A percentile compares a stretch with the other conserved stretches of the same genome.
These are phyloP conservation scores for Epipyxis sp. DNA, from an alignment of 108 stramenopile genomes.

Conservation along the genomic window DNA sequence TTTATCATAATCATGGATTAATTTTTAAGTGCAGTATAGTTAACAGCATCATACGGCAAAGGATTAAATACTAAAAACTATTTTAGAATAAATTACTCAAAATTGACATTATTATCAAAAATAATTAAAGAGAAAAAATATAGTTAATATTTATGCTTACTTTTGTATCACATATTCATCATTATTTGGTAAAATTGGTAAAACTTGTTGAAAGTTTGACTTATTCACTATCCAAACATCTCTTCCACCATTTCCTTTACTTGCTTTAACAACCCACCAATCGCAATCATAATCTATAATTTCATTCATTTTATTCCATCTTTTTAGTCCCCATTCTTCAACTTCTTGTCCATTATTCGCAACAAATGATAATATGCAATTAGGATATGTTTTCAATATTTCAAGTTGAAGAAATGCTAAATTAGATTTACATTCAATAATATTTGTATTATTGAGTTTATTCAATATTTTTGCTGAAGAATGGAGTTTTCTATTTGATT, in stretches of 20 bases:
- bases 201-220: slow-evolving; percentile 36
- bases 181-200: slow-evolving; percentile 25
- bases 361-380: not conserved
- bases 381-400: not conserved
- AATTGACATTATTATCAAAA: not conserved
- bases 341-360: not conserved
- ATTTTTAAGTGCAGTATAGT: too few species aligned
- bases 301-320: slow-evolving; percentile 2
- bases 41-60: too few species aligned
- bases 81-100: slow-evolving; percentile 18
- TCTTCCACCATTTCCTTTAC: slow-evolving; percentile 46
- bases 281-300: slow-evolving; percentile 2
- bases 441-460: not conserved
- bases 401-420: slow-evolving; percentile 7
- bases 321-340: not conserved
- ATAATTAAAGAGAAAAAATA: too few species aligned
- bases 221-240: slow-evolving; percentile 49
- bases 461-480: not conserved
- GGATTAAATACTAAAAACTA: too few species aligned
- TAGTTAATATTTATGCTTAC: not conserved
- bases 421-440: slow-evolving; percentile 16
- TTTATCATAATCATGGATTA: too few species aligned
- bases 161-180: slow-evolving; percentile 49
- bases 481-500: not conserved
- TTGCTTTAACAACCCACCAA: slow-evolving; percentile 55